Conservation (phyloP, 495 filamentous ascomycete species). For the Ascobolus immersus region DNA sequence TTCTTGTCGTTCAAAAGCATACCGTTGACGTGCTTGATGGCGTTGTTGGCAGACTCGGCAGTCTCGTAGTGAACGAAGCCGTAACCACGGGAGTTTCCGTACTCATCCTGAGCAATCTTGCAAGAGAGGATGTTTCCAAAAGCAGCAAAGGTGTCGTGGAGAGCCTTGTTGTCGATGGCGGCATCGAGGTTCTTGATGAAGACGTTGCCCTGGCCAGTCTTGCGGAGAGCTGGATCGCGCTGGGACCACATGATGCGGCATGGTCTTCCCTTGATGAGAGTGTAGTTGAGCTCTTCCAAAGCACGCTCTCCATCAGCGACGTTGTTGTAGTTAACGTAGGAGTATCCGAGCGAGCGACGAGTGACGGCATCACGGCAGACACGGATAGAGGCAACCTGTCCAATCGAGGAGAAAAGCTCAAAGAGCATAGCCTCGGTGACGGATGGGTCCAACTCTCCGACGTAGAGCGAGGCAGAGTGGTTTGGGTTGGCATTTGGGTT, state of each 20-base stretch:
- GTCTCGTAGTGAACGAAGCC: conserved; percentile 99
- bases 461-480: conserved; percentile 91
- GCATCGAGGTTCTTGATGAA: conserved; percentile 99
- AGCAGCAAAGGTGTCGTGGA: conserved; percentile 96
- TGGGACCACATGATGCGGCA: conserved; percentile 99
- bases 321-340: conserved; percentile 99
- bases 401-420: conserved; percentile 98
- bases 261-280: conserved; percentile 89
- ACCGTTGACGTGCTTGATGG: conserved; percentile 98
- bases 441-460: conserved; percentile 88
- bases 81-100: conserved; percentile 87
- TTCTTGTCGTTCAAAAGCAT: conserved; percentile 99
- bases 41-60: conserved; percentile 81
- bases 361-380: conserved; percentile 98
- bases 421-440: conserved; percentile 99
- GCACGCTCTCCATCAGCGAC: conserved; percentile 89
- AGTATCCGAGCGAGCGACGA: conserved; percentile 93
- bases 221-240: conserved; percentile 93
- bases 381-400: conserved; percentile 95
- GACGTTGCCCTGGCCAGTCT: conserved; percentile 97
- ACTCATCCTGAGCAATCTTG: conserved; percentile 97
- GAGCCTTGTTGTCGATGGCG: conserved; percentile 99
- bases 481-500: conserved; percentile 43
- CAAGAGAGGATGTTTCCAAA: conserved; percentile 98
- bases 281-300: conserved; percentile 98